These are phyloP conservation scores for Theileria equi DNA, from an alignment of 169 alveolate species.

Conservation along the genomic window DNA sequence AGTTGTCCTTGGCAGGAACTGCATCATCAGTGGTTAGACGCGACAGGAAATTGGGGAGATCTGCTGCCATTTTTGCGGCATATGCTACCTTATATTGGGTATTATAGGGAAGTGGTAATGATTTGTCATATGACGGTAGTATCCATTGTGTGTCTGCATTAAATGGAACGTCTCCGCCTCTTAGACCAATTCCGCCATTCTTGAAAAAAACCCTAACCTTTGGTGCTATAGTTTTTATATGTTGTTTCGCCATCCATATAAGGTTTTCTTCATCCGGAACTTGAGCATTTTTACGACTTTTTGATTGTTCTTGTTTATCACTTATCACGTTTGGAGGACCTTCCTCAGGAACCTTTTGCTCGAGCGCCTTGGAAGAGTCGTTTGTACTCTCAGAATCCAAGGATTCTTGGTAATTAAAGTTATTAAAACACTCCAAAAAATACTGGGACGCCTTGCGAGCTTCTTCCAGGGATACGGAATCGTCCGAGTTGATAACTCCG, in stretches of 20 bases:
- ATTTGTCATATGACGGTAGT: neutral
- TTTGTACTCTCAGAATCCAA: neutral
- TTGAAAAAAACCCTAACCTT: neutral
- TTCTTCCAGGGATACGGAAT: slow-evolving; percentile 10
- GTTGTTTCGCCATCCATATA: slow-evolving; percentile 3
- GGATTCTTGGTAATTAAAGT: slow-evolving; percentile 4
- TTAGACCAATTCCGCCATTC: neutral
- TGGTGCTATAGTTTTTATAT: slow-evolving; percentile 3
- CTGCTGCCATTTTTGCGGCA: slow-evolving; percentile 16
- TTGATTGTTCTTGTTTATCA: neutral
- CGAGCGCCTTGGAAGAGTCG: too few relatives aligned
- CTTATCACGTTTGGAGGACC: neutral
- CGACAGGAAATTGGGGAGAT: too few relatives aligned
- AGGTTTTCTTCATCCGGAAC: slow-evolving; percentile 4
- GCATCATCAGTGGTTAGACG: too few relatives aligned
- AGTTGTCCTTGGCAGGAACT: too few relatives aligned
- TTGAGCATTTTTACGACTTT: neutral
- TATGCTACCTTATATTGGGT: neutral
- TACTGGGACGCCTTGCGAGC: slow-evolving; percentile 29
- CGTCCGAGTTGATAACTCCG: slow-evolving; percentile 2
- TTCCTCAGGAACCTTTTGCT: too few relatives aligned
- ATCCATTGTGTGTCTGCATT: neutral
- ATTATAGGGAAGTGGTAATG: slow-evolving; percentile 1
- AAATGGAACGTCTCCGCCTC: neutral
- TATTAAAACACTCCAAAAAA: slow-evolving; percentile 10